Conservation (phyloP, 129 eudicot species). For the Dittrichia graveolens region DNA sequence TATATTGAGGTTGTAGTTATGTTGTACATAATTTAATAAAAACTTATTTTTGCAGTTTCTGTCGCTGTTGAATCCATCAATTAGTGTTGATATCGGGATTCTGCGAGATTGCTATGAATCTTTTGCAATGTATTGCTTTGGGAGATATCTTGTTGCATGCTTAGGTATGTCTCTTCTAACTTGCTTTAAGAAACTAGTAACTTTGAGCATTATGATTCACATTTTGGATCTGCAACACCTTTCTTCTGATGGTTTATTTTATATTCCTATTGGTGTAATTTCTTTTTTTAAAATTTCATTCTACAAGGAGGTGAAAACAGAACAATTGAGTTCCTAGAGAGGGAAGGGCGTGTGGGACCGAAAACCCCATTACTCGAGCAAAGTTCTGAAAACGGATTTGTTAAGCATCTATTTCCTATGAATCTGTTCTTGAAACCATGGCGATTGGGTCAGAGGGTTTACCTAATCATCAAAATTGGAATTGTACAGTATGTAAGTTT, state of each 20-base stretch:
- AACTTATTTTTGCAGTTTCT: constrained; percentile 59
- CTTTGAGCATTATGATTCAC: neutral
- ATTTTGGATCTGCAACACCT: too few relatives aligned
- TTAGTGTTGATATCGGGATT: constrained; percentile 91
- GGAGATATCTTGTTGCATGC: constrained; percentile 96
- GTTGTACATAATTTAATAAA: neutral
- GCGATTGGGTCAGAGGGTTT: constrained; percentile 73
- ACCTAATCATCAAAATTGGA: constrained; percentile 79
- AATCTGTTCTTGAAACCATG: constrained; percentile 73
- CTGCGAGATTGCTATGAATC: constrained; percentile 97
- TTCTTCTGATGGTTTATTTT: too few relatives aligned
- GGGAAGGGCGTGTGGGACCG: constrained; percentile 79
- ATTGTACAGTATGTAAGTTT: constrained; percentile 90
- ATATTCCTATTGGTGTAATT: neutral
- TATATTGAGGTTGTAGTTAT: neutral
- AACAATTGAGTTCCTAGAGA: constrained; percentile 76
- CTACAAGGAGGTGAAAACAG: constrained; percentile 86
- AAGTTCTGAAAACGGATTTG: constrained; percentile 62
- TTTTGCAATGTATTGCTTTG: constrained; percentile 99
- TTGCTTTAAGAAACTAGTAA: constrained; percentile 16
- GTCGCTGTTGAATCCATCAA: constrained; percentile 78
- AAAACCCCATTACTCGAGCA: constrained; percentile 75
- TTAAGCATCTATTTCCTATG: constrained; percentile 88
- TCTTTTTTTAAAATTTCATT: neutral
- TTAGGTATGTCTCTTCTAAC: constrained; percentile 61